Conservation (phyloP, 495 filamentous ascomycete genomes). For the Penicillium odoratum region DNA sequence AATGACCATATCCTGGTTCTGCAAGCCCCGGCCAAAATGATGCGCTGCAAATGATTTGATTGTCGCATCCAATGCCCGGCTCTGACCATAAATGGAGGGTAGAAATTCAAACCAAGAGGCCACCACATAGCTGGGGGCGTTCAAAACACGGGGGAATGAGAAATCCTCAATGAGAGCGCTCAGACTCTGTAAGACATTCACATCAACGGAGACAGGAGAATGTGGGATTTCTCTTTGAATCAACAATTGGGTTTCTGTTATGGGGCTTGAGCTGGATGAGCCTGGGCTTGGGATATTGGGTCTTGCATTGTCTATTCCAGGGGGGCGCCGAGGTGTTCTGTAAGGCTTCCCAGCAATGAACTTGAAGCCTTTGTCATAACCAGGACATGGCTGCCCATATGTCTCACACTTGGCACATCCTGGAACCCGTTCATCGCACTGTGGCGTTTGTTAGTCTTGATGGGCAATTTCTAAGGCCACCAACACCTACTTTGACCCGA, state of each 20-base stretch:
- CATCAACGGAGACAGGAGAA: conserved; percentile 13
- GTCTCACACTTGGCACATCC: conserved; percentile 35
- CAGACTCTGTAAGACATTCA: conserved; percentile 30
- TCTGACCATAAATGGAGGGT: conserved; percentile 33
- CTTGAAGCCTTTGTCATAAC: conserved; percentile 36
- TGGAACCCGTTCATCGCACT: conserved; percentile 38
- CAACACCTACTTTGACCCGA: conserved; percentile 31
- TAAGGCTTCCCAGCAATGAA: conserved; percentile 37
- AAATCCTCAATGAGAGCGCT: conserved; percentile 28
- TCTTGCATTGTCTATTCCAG: not conserved
- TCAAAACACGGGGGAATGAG: conserved; percentile 17
- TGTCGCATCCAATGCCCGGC: conserved; percentile 28
- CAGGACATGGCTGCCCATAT: conserved; percentile 37
- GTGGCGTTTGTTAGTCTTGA: not conserved
- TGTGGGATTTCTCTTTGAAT: conserved; percentile 3
- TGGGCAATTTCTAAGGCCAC: not conserved
- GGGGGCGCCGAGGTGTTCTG: conserved; percentile 21
- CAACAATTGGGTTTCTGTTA: conserved; percentile 7
- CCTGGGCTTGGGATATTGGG: not conserved
- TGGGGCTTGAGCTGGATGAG: not conserved
- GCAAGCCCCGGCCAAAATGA: conserved; percentile 28
- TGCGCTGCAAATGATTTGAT: conserved; percentile 34
- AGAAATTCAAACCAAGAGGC: conserved; percentile 33
- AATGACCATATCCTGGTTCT: conserved; percentile 26
- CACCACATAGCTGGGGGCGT: conserved; percentile 16